A percentile compares a stretch with the other conserved stretches of the same genome.
These are phyloP conservation scores for Lentinula sp. DNA, from an alignment of 768 basidiomycete species.

Conservation along the genomic window DNA sequence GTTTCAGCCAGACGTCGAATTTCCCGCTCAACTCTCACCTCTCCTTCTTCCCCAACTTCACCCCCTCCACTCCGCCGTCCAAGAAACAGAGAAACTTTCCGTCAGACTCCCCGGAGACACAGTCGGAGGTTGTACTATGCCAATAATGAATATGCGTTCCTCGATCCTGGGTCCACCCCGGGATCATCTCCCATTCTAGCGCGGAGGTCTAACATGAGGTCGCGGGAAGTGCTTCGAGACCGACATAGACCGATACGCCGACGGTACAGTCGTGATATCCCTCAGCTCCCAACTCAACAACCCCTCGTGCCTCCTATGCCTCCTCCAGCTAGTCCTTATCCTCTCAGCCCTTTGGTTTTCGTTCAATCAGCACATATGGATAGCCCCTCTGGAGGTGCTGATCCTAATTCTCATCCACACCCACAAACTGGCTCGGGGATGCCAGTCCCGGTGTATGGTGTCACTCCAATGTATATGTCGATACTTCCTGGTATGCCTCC, in stretches of 20 bases:
- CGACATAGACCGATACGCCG: neutral
- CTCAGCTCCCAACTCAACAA: neutral
- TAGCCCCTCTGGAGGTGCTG: neutral
- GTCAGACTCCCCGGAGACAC: neutral
- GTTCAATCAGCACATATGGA: neutral
- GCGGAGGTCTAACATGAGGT: neutral
- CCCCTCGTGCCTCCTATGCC: neutral
- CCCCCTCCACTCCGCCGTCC: neutral
- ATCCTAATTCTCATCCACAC: neutral
- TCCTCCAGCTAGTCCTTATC: constrained; percentile 1
- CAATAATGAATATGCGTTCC: neutral
- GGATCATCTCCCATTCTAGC: neutral
- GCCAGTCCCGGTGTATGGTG: neutral
- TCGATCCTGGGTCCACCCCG: neutral
- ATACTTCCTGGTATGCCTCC: constrained; percentile 2
- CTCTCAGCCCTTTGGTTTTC: neutral
- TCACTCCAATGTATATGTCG: neutral
- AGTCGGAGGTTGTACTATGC: constrained; percentile 1
- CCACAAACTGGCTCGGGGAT: neutral
- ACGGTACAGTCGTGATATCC: neutral
- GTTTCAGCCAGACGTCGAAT: neutral
- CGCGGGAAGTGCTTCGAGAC: neutral
- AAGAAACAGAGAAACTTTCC: neutral
- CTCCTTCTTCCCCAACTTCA: neutral
- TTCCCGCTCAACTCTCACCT: neutral